phyloP scores from a whole-genome alignment of 306 rosid species.

The Urtica urens region DNA sequence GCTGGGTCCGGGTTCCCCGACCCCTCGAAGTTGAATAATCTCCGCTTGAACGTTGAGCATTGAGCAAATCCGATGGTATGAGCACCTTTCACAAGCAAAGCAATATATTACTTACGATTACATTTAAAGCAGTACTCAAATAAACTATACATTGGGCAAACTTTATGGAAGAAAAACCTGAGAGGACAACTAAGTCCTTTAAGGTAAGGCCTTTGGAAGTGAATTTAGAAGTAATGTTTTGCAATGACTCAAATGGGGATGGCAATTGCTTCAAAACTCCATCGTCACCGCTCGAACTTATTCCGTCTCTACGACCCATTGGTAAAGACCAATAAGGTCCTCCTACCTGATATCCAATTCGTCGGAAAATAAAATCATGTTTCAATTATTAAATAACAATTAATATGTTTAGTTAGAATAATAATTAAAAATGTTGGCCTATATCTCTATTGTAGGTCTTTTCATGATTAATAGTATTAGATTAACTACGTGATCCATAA shows the following conservation, averaged over 20 bases:
- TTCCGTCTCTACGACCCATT: conserved; percentile 77
- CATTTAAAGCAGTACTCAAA: background rate
- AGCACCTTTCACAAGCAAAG: too few relatives aligned
- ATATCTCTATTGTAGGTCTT: too few relatives aligned
- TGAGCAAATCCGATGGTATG: conserved; percentile 86
- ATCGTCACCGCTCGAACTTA: conserved; percentile 39
- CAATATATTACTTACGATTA: too few relatives aligned
- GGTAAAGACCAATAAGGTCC: conserved; percentile 65
- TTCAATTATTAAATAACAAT: too few relatives aligned
- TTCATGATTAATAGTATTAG: too few relatives aligned
- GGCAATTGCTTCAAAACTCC: conserved; percentile 52
- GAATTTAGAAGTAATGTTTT: conserved; percentile 54
- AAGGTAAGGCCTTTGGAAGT: conserved; percentile 50
- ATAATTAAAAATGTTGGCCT: too few relatives aligned
- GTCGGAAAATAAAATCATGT: too few relatives aligned
- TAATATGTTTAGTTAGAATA: too few relatives aligned
- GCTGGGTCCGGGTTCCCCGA: conserved; percentile 66
- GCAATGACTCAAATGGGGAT: conserved; percentile 65
- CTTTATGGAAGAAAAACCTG: conserved; percentile 60
- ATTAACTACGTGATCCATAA: too few relatives aligned
- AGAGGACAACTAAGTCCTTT: conserved; percentile 69
- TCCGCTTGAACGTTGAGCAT: conserved; percentile 69
- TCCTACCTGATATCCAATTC: conserved; percentile 32
- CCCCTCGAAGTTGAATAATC: conserved; percentile 56
- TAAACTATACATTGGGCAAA: background rate